Evolutionary conservation across 352 stramenopile species (phyloP).

Genomic region (Phytophthora fragariae): DNA sequence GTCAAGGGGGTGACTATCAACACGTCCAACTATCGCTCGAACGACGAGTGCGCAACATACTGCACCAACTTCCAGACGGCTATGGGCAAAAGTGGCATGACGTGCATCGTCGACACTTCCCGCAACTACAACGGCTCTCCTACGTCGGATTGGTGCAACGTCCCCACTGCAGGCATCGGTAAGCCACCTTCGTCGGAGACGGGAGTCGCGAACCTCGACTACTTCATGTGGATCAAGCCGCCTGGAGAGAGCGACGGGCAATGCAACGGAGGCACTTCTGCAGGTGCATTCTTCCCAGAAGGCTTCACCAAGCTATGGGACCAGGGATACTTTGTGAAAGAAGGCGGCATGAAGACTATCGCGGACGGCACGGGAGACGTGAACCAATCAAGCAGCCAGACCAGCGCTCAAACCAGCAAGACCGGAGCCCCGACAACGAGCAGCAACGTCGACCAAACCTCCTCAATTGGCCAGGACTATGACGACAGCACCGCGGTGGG

Average conservation of each 20-base stretch:
- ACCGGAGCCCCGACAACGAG: not conserved
- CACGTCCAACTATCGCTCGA: constrained; percentile 74
- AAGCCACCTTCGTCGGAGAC: constrained; percentile 51
- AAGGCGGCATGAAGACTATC: constrained; percentile 33
- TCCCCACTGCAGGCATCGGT: constrained; percentile 58
- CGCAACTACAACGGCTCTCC: constrained; percentile 57
- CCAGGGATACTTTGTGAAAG: constrained; percentile 61
- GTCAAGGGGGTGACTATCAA: constrained; percentile 74
- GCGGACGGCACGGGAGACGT: constrained; percentile 18
- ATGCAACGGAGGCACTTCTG: constrained; percentile 49
- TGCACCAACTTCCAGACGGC: constrained; percentile 62
- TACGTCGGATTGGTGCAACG: constrained; percentile 74
- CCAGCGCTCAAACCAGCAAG: constrained; percentile 2
- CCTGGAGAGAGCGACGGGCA: constrained; percentile 65
- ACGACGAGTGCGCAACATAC: constrained; percentile 41
- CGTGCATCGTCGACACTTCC: constrained; percentile 68
- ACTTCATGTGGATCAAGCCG: constrained; percentile 74
- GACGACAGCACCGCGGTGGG: not conserved
- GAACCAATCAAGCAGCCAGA: constrained; percentile 12
- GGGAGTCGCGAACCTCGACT: constrained; percentile 54
- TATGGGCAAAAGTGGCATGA: constrained; percentile 45
- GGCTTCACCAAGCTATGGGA: constrained; percentile 71
- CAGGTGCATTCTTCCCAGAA: constrained; percentile 58
- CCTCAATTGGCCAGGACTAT: constrained; percentile 3
- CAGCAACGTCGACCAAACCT: constrained; percentile 16